Conservation (phyloP, 805 yeast genomes). For the Ogataea pilisensis region DNA sequence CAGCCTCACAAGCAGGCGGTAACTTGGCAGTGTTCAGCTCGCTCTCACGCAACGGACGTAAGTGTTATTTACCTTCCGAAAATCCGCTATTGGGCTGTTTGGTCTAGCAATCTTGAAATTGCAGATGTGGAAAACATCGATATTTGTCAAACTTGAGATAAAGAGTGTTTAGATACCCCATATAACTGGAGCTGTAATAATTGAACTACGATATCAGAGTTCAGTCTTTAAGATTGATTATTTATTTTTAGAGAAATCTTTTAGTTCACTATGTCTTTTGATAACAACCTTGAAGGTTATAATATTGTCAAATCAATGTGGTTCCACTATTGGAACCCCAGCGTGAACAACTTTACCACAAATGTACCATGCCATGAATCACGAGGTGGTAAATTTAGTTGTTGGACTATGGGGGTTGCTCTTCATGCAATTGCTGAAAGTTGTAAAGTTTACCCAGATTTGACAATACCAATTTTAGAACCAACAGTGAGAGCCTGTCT, state of each 20-base stretch:
- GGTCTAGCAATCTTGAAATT: no score
- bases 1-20: no score
- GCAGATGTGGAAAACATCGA: no score
- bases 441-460: constrained; percentile 49
- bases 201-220: no score
- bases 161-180: no score
- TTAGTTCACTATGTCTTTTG: constrained; percentile 19
- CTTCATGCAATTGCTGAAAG: constrained; percentile 67
- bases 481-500: constrained; percentile 48
- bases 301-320: constrained; percentile 38
- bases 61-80: no score
- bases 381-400: constrained; percentile 50
- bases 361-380: constrained; percentile 38
- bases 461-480: constrained; percentile 48
- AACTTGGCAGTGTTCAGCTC: no score
- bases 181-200: no score
- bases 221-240: no score
- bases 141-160: no score
- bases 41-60: no score
- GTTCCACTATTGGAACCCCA: constrained; percentile 38
- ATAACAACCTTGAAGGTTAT: constrained; percentile 34
- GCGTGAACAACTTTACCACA: constrained; percentile 37
- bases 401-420: constrained; percentile 67
- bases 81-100: no score
- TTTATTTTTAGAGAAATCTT: background rate